phyloP scores from a whole-genome alignment of 805 yeast genomes.

The Saccharomycopsis schoenii region DNA sequence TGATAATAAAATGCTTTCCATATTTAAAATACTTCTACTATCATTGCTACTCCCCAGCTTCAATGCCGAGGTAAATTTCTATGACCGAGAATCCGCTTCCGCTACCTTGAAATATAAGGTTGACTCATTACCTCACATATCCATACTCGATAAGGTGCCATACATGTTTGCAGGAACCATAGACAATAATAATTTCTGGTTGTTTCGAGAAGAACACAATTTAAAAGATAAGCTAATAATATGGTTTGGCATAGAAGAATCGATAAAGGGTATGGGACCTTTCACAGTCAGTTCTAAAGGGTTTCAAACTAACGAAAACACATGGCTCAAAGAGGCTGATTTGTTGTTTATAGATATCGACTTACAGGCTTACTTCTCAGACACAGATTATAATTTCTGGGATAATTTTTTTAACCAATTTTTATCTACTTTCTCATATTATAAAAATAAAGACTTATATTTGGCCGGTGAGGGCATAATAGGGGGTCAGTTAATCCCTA shows the following conservation, averaged over 20 bases:
- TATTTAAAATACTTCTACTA: background rate
- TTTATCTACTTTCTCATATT: slow-evolving; percentile 52
- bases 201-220: slow-evolving; percentile 28
- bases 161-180: slow-evolving; percentile 14
- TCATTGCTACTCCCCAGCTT: background rate
- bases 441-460: slow-evolving; percentile 40
- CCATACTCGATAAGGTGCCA: slow-evolving; percentile 3
- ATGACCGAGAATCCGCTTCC: background rate
- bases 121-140: background rate
- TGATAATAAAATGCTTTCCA: background rate
- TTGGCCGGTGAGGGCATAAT: slow-evolving; percentile 69
- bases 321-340: slow-evolving; percentile 62
- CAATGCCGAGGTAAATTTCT: background rate
- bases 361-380: slow-evolving; percentile 59
- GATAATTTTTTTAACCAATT: slow-evolving; percentile 42
- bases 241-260: slow-evolving; percentile 84
- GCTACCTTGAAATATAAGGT: background rate
- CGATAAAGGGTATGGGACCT: slow-evolving; percentile 73
- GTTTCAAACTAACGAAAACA: slow-evolving; percentile 43
- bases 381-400: slow-evolving; percentile 33
- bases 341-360: slow-evolving; percentile 72
- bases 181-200: slow-evolving; percentile 55
- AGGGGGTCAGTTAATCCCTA: slow-evolving; percentile 83
- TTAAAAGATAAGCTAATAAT: slow-evolving; percentile 34
- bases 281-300: slow-evolving; percentile 37